phyloP scores from a whole-genome alignment of 768 basidiomycete genomes.

The Kondoa malvinella region DNA sequence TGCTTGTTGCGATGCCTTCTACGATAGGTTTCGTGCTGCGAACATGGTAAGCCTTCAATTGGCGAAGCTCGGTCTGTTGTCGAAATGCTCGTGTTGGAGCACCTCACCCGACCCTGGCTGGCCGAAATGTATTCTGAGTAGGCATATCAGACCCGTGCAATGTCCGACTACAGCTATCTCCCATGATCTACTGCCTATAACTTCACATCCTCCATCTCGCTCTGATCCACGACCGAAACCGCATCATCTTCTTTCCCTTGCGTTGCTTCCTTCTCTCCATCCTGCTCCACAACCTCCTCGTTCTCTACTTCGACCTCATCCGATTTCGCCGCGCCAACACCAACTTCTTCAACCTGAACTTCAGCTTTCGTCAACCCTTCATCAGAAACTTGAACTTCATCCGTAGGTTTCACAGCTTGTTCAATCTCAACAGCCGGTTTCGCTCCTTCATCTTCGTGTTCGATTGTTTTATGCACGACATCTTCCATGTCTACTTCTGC shows the following conservation, averaged over 20 bases:
- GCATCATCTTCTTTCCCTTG: background rate
- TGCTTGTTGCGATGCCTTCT: too few relatives aligned
- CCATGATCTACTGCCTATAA: background rate
- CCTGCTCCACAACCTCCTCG: background rate
- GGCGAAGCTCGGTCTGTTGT: too few relatives aligned
- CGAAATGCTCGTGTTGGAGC: too few relatives aligned
- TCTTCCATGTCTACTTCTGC: constrained; percentile 3
- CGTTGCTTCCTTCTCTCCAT: background rate
- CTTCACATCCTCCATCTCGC: background rate
- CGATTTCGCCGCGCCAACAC: background rate
- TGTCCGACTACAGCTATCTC: too few relatives aligned
- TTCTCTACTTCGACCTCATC: background rate
- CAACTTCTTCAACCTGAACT: background rate
- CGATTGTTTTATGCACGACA: background rate
- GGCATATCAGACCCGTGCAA: too few relatives aligned
- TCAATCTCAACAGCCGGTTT: background rate
- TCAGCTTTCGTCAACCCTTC: background rate
- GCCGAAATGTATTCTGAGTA: too few relatives aligned
- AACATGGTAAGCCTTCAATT: too few relatives aligned
- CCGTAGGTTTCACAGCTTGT: too few relatives aligned
- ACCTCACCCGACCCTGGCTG: too few relatives aligned
- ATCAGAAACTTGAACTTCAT: background rate
- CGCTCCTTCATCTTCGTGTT: background rate
- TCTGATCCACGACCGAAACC: background rate
- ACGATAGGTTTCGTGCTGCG: too few relatives aligned